Evolutionary conservation across 352 stramenopile species (phyloP), one percentile per base, ranked within the genome.

Genomic region (Globisporangium orthogonon): DNA sequence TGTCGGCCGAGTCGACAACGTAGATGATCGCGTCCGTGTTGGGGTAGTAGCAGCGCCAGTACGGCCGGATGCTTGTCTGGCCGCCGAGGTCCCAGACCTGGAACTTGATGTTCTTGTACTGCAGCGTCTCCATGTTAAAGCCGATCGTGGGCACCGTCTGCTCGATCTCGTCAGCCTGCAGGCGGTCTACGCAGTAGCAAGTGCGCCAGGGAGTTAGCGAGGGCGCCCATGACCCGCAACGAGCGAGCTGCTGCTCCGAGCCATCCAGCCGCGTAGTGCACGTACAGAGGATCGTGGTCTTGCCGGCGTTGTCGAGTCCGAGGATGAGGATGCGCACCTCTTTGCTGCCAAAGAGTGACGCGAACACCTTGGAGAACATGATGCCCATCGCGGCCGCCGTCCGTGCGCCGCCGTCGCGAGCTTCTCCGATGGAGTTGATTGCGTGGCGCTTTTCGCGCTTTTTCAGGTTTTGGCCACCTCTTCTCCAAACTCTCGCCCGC

Each of bases 261-360:
- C 33, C 10, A 37, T 17, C 37, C 10, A 40, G 10, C 7, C 35
- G 35, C 23, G 23, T 23, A 23, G 23, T 23, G 23, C 9, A 89
- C 81, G 65, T 86, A 94, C 83, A 99, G 41, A 99, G 81, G 63
- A 99, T 99, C 7, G 98, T 99, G 7, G 98, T 99, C 77, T 99
- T 99, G 47, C 98, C 98, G 37, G 98, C 97, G 76, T 99, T 99
- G 72, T 99, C 98, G 4, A 99, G 86, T 4, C 97, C 98, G 4
- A 99, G 74, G 72, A 99, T 99, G 13, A 99, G 82, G 72, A 99
- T 99, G 63, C 97, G 89, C 40, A 99, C 94, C 75, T 99, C 97
- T 73, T 99, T 99, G 62, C 80, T 97, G 18, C 98, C 97, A 78
- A 99, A 99, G 40, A 99, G 86, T 61, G 79, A 91, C 57, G 97